Conservation (phyloP, 1,284 basidiomycete genomes). For the Gomphus sp. region DNA sequence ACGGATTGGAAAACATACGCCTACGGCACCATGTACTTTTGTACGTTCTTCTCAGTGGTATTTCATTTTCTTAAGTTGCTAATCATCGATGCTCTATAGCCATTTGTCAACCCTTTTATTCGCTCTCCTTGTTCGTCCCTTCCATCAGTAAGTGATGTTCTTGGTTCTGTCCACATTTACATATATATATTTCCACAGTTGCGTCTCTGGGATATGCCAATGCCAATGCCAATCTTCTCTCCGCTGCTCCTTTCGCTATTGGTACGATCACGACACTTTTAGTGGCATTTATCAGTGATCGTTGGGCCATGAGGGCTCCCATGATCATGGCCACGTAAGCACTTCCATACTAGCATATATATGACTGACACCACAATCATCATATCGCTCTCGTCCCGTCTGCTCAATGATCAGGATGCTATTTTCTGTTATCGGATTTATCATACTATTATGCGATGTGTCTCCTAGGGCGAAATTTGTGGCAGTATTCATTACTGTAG, state of each 20-base stretch:
- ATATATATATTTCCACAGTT: constrained; percentile 8
- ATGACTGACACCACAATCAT: not conserved
- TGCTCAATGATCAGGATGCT: constrained; percentile 15
- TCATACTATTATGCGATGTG: constrained; percentile 22
- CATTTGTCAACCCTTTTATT: constrained; percentile 19
- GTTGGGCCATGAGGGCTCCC: constrained; percentile 23
- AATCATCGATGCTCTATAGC: constrained; percentile 1
- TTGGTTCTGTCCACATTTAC: not conserved
- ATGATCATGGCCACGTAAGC: constrained; percentile 30
- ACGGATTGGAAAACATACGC: constrained; percentile 17
- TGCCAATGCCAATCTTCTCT: constrained; percentile 20
- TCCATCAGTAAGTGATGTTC: constrained; percentile 14
- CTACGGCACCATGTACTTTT: constrained; percentile 16
- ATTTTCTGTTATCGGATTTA: constrained; percentile 29
- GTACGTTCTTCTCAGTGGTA: constrained; percentile 12
- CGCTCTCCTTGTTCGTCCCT: constrained; percentile 21
- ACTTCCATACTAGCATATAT: not conserved
- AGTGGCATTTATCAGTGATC: constrained; percentile 28
- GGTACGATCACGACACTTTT: constrained; percentile 32
- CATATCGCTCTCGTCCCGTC: not conserved
- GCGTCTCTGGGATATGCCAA: constrained; percentile 16
- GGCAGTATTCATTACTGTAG: constrained; percentile 30
- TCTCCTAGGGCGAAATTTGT: constrained; percentile 27
- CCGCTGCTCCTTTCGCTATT: constrained; percentile 28
- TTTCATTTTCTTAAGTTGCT: not conserved